Base-by-base conservation (phyloP, 306 rosid species). In the Styphnolobium japonicum region DNA sequence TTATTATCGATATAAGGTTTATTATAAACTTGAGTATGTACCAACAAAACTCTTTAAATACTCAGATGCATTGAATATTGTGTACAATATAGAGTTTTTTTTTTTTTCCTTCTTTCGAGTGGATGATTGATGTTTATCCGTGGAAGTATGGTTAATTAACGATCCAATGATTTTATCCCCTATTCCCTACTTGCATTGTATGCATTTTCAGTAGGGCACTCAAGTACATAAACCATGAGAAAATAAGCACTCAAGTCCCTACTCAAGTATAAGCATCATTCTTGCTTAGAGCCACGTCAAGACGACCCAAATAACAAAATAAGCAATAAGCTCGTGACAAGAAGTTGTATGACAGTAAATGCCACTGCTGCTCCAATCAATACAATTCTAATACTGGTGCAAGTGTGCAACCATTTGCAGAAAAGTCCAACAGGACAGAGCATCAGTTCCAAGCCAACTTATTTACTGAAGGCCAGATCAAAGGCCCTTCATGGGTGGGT, bases 181-280 rank as follows among this genome's bases (percentile, higher is more conserved):
- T 27, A 29, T 39, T 40, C 36, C 53, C 58, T 56, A 23, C 83
- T 78, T 42, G 5, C 19, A 16, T 25, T 64, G 36, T 34, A 21
- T 79, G 40, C 70, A 42, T 60, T 49, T 49, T 42, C 55, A 65
- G 73, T 62, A 65, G 21, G 75, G 78, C 58, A 88, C 69, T 80
- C 76, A 53, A 82, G 77, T 19, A 15, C 56, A 33, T 43, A 29
- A 80, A 70, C 56, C 78, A 84, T 65, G 83, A 81, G 66, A 40
- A 12, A 16, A 43, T 60, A 73, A 64, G 60, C 23, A 34, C 18
- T 67, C 11, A n/a, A 29, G 61, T 67, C 55, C 19, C 53, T 29
- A n/a, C 75, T 52, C 71, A 18, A 46, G 42, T 64, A 73, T 67
- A 73, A 39, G 11, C 76, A 48, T 86, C 15, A 84, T 67, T 78